These are phyloP conservation scores for Fusarium sp. DNA, from an alignment of 2,329 filamentous ascomycete genomes.

Conservation along the genomic window DNA sequence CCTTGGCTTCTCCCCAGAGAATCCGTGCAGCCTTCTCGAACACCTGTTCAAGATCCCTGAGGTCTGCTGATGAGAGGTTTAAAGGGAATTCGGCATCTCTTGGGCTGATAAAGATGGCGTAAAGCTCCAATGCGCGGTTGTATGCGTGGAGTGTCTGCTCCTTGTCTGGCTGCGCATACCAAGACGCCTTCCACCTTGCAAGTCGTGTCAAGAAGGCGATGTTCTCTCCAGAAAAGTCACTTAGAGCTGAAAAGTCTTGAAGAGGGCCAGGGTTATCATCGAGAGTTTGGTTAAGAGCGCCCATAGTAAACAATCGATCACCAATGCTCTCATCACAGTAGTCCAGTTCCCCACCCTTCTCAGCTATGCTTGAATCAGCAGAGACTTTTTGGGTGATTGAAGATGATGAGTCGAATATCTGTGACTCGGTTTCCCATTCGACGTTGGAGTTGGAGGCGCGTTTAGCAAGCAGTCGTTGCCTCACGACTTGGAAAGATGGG, in stretches of 20 bases:
- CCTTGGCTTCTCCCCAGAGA: constrained; percentile 56
- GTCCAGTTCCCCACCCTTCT: constrained; percentile 13
- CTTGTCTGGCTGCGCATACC: constrained; percentile 18
- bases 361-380: neutral
- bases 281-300: constrained; percentile 72
- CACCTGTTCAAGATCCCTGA: constrained; percentile 66
- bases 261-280: constrained; percentile 70
- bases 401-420: constrained; percentile 29
- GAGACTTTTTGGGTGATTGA: constrained; percentile 15
- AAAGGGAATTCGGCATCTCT: constrained; percentile 74
- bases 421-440: constrained; percentile 28
- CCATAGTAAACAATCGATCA: constrained; percentile 70
- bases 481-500: constrained; percentile 70
- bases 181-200: constrained; percentile 66
- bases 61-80: constrained; percentile 71
- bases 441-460: constrained; percentile 39
- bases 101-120: constrained; percentile 71
- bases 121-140: constrained; percentile 72
- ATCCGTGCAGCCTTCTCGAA: constrained; percentile 67
- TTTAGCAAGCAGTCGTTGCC: constrained; percentile 56
- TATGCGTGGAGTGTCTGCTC: constrained; percentile 61
- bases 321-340: constrained; percentile 34
- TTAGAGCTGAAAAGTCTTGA: constrained; percentile 73
- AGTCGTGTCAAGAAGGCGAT: constrained; percentile 76
- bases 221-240: constrained; percentile 79